These are phyloP conservation scores for Smittium culicis DNA, from an alignment of 371 early-diverging fungal species.

Conservation along the genomic window DNA sequence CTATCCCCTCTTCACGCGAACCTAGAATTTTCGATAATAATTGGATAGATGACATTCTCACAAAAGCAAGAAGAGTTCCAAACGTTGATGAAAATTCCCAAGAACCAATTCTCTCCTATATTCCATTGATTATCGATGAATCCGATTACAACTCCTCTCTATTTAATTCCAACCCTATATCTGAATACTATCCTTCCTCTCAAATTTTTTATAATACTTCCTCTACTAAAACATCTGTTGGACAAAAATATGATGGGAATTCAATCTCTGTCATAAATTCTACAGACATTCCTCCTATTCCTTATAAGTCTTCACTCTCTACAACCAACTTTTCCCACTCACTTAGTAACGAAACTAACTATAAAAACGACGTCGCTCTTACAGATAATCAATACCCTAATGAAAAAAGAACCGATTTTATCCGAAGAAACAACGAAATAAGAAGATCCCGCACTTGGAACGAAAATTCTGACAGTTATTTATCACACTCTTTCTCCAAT, in stretches of 20 bases:
- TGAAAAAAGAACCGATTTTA: conserved; percentile 7
- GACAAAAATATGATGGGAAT: not conserved
- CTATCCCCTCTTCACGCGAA: conserved; percentile 18
- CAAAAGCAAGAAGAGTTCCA: conserved; percentile 31
- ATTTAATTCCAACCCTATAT: not conserved
- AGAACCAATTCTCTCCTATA: conserved; percentile 24
- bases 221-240: not conserved
- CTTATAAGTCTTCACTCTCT: not conserved
- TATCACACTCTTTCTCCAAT: conserved; percentile 13
- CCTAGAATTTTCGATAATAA: conserved; percentile 27
- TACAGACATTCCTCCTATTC: not conserved
- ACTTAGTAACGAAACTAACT: not conserved
- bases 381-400: not conserved
- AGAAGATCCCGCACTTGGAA: conserved; percentile 11
- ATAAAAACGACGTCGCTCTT: not conserved
- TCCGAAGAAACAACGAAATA: not conserved
- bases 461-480: conserved; percentile 7
- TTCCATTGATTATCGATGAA: conserved; percentile 10
- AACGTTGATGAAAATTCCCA: conserved; percentile 30
- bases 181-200: not conserved
- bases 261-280: too few relatives aligned
- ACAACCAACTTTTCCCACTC: not conserved
- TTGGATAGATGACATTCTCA: conserved; percentile 32
- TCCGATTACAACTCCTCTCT: not conserved
- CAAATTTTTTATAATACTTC: not conserved